Evolutionary conservation across 805 yeast genomes (phyloP), one percentile per base, ranked within the genome.

Genomic region (Ogataea populi-albae): DNA sequence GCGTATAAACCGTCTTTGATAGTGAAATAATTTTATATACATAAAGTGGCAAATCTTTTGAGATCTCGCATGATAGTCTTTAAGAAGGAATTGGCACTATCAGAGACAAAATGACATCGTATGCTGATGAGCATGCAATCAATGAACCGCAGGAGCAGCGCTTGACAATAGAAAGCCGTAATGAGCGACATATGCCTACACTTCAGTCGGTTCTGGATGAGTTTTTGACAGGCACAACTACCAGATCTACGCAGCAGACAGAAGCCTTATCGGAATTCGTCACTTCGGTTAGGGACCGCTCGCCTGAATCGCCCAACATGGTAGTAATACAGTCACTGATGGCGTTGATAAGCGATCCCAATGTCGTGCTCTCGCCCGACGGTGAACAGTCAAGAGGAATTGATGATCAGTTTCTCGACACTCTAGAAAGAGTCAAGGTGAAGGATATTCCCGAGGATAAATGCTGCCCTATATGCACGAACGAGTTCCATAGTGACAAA

Each of bases 401-500:
- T 4, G 64, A 78, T 8, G 84, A 83, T 43, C 72, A 71, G 27
- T 86, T 76, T 50, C 61, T 91, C 5, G 97, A 88, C 52, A 66
- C 82, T 0, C 66, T 89, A 34, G 95, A 87, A 18, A 61, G 98
- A 40, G 78, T 89, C 0, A 33, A 49, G 16, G 63, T 68, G 22
- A 65, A 61, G 38, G 63, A 65, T 8, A 44, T 70, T 11, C 61
- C 62, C 11, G 38, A 51, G 4, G 74, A 68, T 23, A 86, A 84
- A 35, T 71, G 79, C 12, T 89, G 97, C 57, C 81, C 96, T 1
- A 89, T 89, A 25, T 89, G 98, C 50, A 83, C 93, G 15, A 75
- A 73, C 45, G 75, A 72, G 39, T 89, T 77, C 50, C 64, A 72
- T 3, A 82, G 79, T 22, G 95, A 87, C 54, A 66, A 77, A 30